These are phyloP conservation scores for Arachis hypogaea DNA, from an alignment of 306 rosid species.

Conservation along the genomic window DNA sequence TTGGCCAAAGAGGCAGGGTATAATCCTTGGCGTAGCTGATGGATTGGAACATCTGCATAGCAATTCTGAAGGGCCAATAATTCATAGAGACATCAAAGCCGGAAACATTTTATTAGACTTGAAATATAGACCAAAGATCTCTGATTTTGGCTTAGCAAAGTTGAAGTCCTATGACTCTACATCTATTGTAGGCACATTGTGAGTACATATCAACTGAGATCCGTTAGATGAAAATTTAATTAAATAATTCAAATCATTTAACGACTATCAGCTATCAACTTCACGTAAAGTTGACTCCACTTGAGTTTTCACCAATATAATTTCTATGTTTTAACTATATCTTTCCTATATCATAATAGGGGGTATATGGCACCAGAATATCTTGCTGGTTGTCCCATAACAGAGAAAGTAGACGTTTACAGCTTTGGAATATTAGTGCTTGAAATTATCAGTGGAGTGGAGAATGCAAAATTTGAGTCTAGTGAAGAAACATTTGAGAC, in stretches of 20 bases:
- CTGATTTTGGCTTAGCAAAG: conserved; percentile 53
- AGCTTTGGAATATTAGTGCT: conserved; percentile 49
- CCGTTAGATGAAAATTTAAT: too few species aligned
- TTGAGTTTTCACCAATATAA: too few species aligned
- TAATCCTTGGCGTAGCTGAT: conserved; percentile 47
- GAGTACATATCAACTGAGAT: conserved; percentile 17
- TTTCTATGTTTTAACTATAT: neutral
- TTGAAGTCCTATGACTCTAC: conserved; percentile 34
- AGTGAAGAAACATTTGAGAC: conserved; percentile 35
- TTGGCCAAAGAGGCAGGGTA: conserved; percentile 51
- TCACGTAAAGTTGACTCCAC: too few species aligned
- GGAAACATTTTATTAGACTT: conserved; percentile 52
- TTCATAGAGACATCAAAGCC: conserved; percentile 60
- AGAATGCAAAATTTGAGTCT: conserved; percentile 41
- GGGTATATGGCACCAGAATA: conserved; percentile 57
- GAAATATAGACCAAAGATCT: conserved; percentile 50
- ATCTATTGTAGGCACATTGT: conserved; percentile 54
- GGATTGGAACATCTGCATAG: conserved; percentile 51
- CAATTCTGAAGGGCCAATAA: conserved; percentile 39
- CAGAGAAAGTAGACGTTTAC: conserved; percentile 52
- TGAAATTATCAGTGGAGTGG: conserved; percentile 46
- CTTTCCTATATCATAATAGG: conserved; percentile 13
- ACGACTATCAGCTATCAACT: too few species aligned
- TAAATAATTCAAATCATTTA: too few species aligned
- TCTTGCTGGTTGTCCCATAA: conserved; percentile 45